phyloP scores from a whole-genome alignment of 495 filamentous ascomycete species.

The Pyrenula aspistea region DNA sequence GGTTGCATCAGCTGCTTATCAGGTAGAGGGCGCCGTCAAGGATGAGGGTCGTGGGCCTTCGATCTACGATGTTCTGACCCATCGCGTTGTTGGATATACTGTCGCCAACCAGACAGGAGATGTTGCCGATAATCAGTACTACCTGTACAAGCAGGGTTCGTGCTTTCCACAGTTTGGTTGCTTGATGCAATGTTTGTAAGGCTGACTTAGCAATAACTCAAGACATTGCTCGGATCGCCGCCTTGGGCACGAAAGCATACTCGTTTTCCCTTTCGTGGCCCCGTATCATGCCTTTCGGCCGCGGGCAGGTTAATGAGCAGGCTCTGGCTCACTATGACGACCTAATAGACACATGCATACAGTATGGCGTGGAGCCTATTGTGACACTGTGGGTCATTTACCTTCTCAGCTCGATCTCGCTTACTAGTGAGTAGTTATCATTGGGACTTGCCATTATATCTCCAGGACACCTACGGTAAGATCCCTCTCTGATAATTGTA shows the following conservation, averaged over 20 bases:
- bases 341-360: slow-evolving; percentile 27
- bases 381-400: slow-evolving; percentile 18
- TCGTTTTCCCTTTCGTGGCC: slow-evolving; percentile 33
- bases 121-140: slow-evolving; percentile 35
- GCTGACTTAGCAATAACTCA: too few species aligned
- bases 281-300: slow-evolving; percentile 31
- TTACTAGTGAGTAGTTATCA: background rate
- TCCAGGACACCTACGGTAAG: background rate
- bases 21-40: slow-evolving; percentile 34
- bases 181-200: too few species aligned
- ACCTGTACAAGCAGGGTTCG: slow-evolving; percentile 30
- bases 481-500: background rate
- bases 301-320: slow-evolving; percentile 29
- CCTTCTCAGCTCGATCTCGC: background rate
- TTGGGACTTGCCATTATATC: background rate
- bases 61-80: slow-evolving; percentile 24
- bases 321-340: slow-evolving; percentile 34
- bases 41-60: slow-evolving; percentile 32
- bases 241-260: slow-evolving; percentile 37
- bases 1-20: slow-evolving; percentile 34
- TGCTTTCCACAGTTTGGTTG: background rate
- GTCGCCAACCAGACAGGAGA: slow-evolving; percentile 15
- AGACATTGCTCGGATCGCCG: slow-evolving; percentile 33
- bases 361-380: slow-evolving; percentile 27
- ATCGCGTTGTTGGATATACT: slow-evolving; percentile 1